A percentile compares a stretch with the other conserved stretches of the same genome.
Conservation (phyloP, 345 rosid species). For the Brassica cretica region DNA sequence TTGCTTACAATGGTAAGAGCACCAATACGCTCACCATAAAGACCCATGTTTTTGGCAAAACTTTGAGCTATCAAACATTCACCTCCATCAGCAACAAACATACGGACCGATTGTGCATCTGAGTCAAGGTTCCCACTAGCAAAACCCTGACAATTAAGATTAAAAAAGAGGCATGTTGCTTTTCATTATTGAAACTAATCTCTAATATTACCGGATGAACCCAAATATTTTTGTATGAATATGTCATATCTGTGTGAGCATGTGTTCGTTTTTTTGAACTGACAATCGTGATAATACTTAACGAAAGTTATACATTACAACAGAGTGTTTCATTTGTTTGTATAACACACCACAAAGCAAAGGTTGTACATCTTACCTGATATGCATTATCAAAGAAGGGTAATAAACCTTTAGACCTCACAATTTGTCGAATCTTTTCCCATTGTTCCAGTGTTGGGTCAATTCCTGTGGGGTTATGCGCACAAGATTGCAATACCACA, state of each 20-base stretch:
- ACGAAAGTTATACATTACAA: too few species aligned
- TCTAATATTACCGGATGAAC: neutral
- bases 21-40: constrained; percentile 39
- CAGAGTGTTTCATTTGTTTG: neutral
- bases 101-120: constrained; percentile 59
- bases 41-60: constrained; percentile 78
- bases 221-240: neutral
- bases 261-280: too few species aligned
- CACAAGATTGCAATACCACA: constrained; percentile 95
- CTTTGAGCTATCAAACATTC: constrained; percentile 71
- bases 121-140: constrained; percentile 69
- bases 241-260: neutral
- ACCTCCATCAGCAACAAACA: constrained; percentile 71
- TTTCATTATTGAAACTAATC: neutral
- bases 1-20: too few species aligned
- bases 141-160: constrained; percentile 50
- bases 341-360: constrained; percentile 3
- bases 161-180: neutral
- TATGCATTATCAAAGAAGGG: constrained; percentile 98
- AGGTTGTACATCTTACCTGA: constrained; percentile 54
- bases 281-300: too few species aligned
- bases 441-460: constrained; percentile 92
- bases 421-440: constrained; percentile 79
- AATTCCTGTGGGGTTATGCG: constrained; percentile 96
- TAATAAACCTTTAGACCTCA: constrained; percentile 66